phyloP scores from a whole-genome alignment of 768 basidiomycete species.

The Tricholoma bakamatsutake region DNA sequence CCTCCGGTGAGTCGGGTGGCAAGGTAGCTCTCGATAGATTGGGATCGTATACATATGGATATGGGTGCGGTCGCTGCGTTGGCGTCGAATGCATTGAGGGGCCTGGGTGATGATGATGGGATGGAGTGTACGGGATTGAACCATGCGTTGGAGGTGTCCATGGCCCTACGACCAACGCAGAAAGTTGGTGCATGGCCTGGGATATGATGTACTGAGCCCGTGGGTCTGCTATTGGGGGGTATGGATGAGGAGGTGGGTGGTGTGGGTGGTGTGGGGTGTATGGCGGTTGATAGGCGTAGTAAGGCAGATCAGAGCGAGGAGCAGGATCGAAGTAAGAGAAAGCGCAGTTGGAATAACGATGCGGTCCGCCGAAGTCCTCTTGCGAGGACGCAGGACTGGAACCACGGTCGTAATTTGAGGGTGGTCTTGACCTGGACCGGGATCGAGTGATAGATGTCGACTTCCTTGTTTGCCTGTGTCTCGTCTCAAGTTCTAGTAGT shows the following conservation, averaged over 20 bases:
- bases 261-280: slow-evolving; percentile 15
- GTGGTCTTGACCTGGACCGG: not conserved
- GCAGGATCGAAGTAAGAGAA: slow-evolving; percentile 13
- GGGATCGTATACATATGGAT: slow-evolving; percentile 38
- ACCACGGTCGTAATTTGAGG: slow-evolving; percentile 1
- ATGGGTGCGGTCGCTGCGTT: slow-evolving; percentile 29
- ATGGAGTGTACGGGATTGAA: slow-evolving; percentile 23
- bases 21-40: slow-evolving; percentile 39
- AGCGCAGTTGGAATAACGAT: slow-evolving; percentile 8
- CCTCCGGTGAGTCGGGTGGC: slow-evolving; percentile 49
- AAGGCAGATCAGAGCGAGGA: slow-evolving; percentile 14
- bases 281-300: slow-evolving; percentile 12
- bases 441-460: slow-evolving; percentile 4
- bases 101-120: slow-evolving; percentile 20
- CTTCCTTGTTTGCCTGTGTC: slow-evolving; percentile 3
- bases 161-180: slow-evolving; percentile 18
- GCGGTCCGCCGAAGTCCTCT: slow-evolving; percentile 1
- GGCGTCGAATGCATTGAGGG: slow-evolving; percentile 31
- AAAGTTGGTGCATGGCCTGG: slow-evolving; percentile 39
- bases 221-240: slow-evolving; percentile 31
- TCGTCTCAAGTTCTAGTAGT: slow-evolving; percentile 4
- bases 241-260: slow-evolving; percentile 17
- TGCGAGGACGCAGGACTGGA: slow-evolving; percentile 5
- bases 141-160: slow-evolving; percentile 21
- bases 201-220: slow-evolving; percentile 37